Base-by-base conservation (phyloP, 306 rosid genomes). In the Morella rubra region DNA sequence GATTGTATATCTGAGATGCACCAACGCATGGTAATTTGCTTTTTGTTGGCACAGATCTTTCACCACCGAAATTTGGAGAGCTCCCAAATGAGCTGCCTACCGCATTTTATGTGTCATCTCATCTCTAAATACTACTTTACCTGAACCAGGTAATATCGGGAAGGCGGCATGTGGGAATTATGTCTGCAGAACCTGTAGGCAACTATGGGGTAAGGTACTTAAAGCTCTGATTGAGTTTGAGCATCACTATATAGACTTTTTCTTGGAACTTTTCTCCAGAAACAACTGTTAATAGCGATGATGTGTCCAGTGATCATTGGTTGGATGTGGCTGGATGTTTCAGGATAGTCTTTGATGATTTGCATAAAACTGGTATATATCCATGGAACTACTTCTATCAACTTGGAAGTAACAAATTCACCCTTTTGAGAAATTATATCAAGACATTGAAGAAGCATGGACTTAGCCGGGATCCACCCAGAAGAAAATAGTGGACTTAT, bases 181-280 rank as follows among this genome's bases (percentile, higher is more conserved):
- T 91, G 96, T 89, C 95, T 40, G 91, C 91, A 27, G 96, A 91
- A 75, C 96, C 87, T 49, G 91, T 91, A 52, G 95, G 97, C 72
- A 94, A 90, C 96, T 94, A 91, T 79, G 97, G 97, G 91, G 87
- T 94, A 80, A 87, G 97, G 95, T 94, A 90, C 83, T 75, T n/a
- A 40, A 75, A 69, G 27, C 76, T 73, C 55, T 65, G 73, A 52
- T 42, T 50, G 14, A 60, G 49, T 47, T 60, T 73, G 53, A 44
- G 24, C 46, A 50, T 72, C 42, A 27, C 56, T 77, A 11, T 47
- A 54, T 77, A 18, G 61, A 40, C 50, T 60, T 77, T 10, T 16
- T 19, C 14, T 8, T 84, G 14, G 4, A 3, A 76, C 74, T 19
- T 67, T 8, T 8, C 4, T 44, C 14, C 0, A 14, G 7, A 14